Evolutionary conservation across 805 yeast species (phyloP).

Genomic region (Clavispora fructus): DNA sequence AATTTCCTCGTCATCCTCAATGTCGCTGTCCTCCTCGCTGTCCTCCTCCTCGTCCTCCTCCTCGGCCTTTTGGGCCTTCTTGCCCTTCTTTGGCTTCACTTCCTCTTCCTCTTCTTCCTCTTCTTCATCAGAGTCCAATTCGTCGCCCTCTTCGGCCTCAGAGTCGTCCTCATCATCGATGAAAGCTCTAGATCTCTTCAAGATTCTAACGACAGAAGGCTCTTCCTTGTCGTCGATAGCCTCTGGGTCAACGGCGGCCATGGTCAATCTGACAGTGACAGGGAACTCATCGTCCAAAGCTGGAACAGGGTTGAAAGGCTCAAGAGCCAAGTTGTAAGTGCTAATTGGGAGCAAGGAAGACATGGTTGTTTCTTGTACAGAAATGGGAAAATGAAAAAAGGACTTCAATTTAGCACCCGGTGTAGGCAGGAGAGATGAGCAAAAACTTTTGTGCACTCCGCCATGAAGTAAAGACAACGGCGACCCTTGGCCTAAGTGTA

Average conservation of each 20-base stretch:
- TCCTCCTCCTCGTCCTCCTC: constrained; percentile 45
- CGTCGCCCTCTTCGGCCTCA: constrained; percentile 40
- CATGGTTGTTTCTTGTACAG: constrained; percentile 35
- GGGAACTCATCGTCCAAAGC: constrained; percentile 86
- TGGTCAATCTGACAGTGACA: constrained; percentile 81
- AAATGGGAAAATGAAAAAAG: not conserved
- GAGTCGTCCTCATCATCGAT: constrained; percentile 41
- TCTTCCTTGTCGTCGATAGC: constrained; percentile 72
- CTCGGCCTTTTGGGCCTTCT: constrained; percentile 32
- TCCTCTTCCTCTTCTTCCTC: constrained; percentile 42
- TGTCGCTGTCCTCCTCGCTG: constrained; percentile 52
- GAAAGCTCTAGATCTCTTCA: constrained; percentile 56
- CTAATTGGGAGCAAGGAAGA: constrained; percentile 76
- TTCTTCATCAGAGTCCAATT: constrained; percentile 40
- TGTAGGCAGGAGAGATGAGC: constrained; percentile 3
- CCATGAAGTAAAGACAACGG: not conserved
- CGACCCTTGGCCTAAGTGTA: too few species aligned
- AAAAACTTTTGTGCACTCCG: not conserved
- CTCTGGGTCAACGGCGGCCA: constrained; percentile 94
- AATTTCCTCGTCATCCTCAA: constrained; percentile 66
- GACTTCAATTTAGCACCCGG: not conserved
- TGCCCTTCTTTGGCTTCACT: constrained; percentile 14
- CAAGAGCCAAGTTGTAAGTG: constrained; percentile 76
- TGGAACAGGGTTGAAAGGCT: constrained; percentile 83
- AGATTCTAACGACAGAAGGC: constrained; percentile 86